Conservation (phyloP, 148 eudicot species). For the Cornus controversa region DNA sequence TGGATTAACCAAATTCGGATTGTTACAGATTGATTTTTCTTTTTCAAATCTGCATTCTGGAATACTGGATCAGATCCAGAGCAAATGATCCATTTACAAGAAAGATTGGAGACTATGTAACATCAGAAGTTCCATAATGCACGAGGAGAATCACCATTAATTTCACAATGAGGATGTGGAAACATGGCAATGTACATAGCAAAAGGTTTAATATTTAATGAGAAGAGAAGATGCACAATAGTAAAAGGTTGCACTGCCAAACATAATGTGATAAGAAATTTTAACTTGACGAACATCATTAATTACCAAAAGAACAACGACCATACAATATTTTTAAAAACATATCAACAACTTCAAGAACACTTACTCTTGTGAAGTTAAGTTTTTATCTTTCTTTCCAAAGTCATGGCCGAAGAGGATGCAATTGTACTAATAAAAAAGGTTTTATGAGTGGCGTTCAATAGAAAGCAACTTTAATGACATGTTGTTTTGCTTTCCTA, state of each 20-base stretch:
- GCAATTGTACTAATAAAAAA: too few species aligned
- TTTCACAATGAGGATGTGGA: background rate
- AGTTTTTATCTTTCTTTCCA: too few species aligned
- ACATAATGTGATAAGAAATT: background rate
- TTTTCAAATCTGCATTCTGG: too few species aligned
- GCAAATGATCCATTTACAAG: too few species aligned
- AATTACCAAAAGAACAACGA: background rate
- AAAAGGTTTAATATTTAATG: background rate
- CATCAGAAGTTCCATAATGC: background rate
- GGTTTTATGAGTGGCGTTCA: background rate
- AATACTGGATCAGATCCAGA: too few species aligned
- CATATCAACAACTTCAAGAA: background rate
- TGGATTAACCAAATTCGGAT: too few species aligned
- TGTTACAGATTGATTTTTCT: too few species aligned
- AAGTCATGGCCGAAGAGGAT: background rate
- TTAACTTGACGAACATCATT: background rate
- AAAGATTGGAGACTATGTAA: too few species aligned
- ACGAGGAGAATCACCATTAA: background rate
- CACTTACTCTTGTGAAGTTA: background rate
- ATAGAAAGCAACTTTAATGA: background rate
- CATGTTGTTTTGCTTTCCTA: background rate
- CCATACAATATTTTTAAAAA: background rate
- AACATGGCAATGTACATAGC: background rate
- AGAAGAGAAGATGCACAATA: background rate
- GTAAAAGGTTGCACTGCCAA: background rate